Percentiles rank a stretch among this genome's conserved stretches.
These are phyloP conservation scores for Madurella fahalii DNA, from an alignment of 2,329 filamentous ascomycete species.

Conservation along the genomic window DNA sequence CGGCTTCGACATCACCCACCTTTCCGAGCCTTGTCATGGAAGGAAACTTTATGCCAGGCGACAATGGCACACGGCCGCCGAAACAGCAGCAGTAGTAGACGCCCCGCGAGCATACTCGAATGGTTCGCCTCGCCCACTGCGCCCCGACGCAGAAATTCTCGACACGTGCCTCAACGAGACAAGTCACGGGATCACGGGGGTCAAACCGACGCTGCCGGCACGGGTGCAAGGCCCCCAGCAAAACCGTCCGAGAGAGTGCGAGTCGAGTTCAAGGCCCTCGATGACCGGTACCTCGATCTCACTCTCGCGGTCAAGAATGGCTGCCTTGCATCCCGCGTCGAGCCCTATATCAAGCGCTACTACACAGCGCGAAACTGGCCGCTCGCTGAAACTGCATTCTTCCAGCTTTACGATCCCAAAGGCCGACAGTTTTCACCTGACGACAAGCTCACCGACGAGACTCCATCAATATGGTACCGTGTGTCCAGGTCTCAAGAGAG, in stretches of 20 bases:
- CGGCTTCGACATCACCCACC: neutral
- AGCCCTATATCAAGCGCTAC: slow-evolving; percentile 3
- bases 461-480: slow-evolving; percentile 22
- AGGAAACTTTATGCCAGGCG: neutral
- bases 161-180: neutral
- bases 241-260: neutral
- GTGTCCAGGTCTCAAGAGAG: slow-evolving; percentile 8
- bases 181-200: neutral
- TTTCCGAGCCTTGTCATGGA: neutral
- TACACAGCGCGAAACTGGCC: neutral
- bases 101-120: neutral
- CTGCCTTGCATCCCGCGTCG: slow-evolving; percentile 9
- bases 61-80: neutral
- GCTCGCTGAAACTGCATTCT: neutral
- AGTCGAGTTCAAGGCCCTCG: slow-evolving; percentile 17
- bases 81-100: neutral
- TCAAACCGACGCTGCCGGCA: neutral
- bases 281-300: slow-evolving; percentile 10
- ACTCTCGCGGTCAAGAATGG: neutral
- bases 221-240: no score
- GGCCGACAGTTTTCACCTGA: slow-evolving; percentile 6
- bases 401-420: slow-evolving; percentile 17
- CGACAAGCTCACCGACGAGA: neutral
- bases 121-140: neutral
- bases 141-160: neutral